Evolutionary conservation across 345 rosid species (phyloP).

Genomic region (Eucalyptus dawsonii): DNA sequence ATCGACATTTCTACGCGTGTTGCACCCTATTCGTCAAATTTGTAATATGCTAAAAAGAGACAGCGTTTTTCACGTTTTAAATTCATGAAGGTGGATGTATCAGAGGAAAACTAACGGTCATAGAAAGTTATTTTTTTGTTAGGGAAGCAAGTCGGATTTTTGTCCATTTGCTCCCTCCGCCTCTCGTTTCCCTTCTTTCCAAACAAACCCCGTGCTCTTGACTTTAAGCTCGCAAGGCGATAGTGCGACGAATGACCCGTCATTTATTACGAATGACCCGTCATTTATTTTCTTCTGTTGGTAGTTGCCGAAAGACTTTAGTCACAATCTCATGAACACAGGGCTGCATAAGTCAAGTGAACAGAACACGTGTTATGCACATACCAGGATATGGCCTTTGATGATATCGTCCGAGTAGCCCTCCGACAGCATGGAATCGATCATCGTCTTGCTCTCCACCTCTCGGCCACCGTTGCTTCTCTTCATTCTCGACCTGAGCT

Average conservation of each 20-base stretch:
- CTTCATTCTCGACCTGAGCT: conserved; percentile 8
- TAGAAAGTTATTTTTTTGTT: too few relatives aligned
- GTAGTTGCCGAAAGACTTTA: not conserved
- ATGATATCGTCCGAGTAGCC: conserved; percentile 31
- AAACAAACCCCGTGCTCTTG: too few relatives aligned
- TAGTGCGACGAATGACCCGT: not conserved
- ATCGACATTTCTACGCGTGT: too few relatives aligned
- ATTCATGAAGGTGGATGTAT: too few relatives aligned
- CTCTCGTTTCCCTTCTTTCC: not conserved
- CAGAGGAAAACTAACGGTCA: too few relatives aligned
- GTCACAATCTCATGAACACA: not conserved
- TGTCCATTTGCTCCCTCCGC: too few relatives aligned
- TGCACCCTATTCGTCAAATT: too few relatives aligned
- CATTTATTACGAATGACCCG: not conserved
- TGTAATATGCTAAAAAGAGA: too few relatives aligned
- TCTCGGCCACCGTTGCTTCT: not conserved
- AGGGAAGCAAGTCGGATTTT: too few relatives aligned
- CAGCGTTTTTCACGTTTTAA: too few relatives aligned
- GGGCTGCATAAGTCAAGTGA: not conserved
- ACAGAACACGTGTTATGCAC: not conserved
- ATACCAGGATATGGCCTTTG: conserved; percentile 22
- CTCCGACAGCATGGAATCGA: conserved; percentile 29
- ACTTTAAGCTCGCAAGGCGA: not conserved
- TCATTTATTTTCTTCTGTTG: not conserved
- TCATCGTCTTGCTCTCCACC: conserved; percentile 26